Evolutionary conservation across 2,329 filamentous ascomycete genomes (phyloP), one percentile per base, ranked within the genome.

Genomic region (Nakataea oryzae): DNA sequence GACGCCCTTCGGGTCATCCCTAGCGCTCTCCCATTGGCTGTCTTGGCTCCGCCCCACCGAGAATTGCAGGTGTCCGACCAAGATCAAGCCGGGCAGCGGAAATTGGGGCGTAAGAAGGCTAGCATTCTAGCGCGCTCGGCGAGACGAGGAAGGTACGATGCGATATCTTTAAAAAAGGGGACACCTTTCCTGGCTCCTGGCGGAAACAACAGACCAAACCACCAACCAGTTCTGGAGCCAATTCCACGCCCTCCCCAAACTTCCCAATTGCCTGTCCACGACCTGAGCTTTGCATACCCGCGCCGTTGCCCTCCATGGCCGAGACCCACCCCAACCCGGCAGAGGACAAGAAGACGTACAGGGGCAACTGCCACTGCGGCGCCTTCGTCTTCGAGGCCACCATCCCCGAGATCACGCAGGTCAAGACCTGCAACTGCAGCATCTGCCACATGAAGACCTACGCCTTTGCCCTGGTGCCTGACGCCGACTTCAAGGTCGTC

Each of bases 361-460:
- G 81, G 27, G 82, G 81, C 70, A 84, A 81, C 70, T 86, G 82
- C 74, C 82, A 85, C 70, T 86, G 83, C 70, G 78, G 75, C 7
- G 74, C 76, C 54, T 82, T 81, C 65, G 73, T 82, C 65, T 86
- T 79, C 69, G 80, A 81, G 68, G 67, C 76, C 61, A 70, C 74
- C 3, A 57, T 85, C 14, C 82, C 85, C 27, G 83, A 88, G 69
- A 78, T 89, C 64, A 83, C 82, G 67, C 71, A 77, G 5, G 79
- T 78, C 7, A 69, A 73, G 5, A 77, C 82, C 68, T 88, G 88
- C 74, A 86, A 87, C 72, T 90, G 88, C 74, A 88, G 85, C 73
- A 82, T 88, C 65, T 88, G 87, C 70, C 67, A 65, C 67, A 81
- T 76, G 66, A 81, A 80, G 69, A 78, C 72, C 21, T 77, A 78